A percentile compares a stretch with the other conserved stretches of the same genome.
Evolutionary conservation across 1,284 basidiomycete genomes (phyloP).

Genomic region (Malassezia furfur): DNA sequence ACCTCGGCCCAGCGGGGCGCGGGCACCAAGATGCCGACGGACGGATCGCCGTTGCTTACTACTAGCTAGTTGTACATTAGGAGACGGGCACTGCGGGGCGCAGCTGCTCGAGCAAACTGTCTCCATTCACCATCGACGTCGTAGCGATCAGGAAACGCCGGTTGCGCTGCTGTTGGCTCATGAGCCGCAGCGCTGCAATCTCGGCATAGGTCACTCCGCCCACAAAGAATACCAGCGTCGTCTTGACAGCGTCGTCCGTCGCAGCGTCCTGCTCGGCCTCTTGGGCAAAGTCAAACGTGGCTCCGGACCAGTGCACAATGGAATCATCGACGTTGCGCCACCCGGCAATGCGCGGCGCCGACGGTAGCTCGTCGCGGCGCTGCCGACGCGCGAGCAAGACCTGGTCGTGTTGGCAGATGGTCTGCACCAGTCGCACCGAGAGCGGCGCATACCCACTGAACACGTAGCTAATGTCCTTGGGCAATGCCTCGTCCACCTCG

Average conservation of each 20-base stretch:
- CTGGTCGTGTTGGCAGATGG: conserved; percentile 72
- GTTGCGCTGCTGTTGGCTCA: conserved; percentile 54
- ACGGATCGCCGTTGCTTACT: not conserved
- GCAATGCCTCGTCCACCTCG: conserved; percentile 61
- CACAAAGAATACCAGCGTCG: conserved; percentile 92
- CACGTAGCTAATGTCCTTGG: conserved; percentile 86
- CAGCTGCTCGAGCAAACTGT: conserved; percentile 22
- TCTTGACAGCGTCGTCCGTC: conserved; percentile 53
- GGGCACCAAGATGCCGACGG: not conserved
- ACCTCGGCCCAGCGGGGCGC: conserved; percentile 52
- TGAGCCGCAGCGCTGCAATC: conserved; percentile 85
- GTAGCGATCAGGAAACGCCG: conserved; percentile 36
- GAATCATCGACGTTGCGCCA: conserved; percentile 96
- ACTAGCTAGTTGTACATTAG: not conserved
- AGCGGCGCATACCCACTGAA: conserved; percentile 96
- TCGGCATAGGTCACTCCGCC: conserved; percentile 97
- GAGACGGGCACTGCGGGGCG: not conserved
- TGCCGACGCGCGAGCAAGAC: conserved; percentile 52
- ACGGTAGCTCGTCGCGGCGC: conserved; percentile 30
- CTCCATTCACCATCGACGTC: conserved; percentile 34
- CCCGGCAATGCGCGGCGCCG: conserved; percentile 78
- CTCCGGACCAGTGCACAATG: conserved; percentile 68
- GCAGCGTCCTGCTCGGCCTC: not conserved
- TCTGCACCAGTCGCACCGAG: conserved; percentile 81
- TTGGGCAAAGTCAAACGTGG: conserved; percentile 71